Evolutionary conservation across 2,329 filamentous ascomycete genomes (phyloP), one percentile per base, ranked within the genome.

Genomic region (Tothia fuscella): DNA sequence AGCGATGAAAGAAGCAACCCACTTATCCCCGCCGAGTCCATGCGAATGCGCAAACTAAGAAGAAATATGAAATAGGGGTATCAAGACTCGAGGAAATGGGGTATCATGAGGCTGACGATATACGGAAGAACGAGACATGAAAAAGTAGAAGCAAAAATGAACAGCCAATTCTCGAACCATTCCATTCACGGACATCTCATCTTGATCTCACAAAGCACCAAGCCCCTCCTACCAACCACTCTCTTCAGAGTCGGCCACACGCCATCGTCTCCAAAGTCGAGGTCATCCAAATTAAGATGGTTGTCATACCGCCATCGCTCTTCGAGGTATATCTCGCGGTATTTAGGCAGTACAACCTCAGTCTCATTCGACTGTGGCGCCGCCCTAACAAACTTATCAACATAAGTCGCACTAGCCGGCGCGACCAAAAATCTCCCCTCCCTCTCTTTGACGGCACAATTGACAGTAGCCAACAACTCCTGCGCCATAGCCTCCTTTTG

Each of bases 181-280:
- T n/a, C n/a, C 26, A 10, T 29, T 40, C 30, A 29, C 12, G 21
- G 14, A 41, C 65, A 67, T 36, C 58, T 55, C 36, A 56, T 57
- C 29, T 52, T 56, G 10, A 62, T 63, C 32, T 59, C 55, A 61
- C 63, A 70, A 5, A 69, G 54, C 2, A 59, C 61, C 26, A 70
- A 49, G 1, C 67, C 67, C 44, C 67, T 55, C 42, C 64, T 56
- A 3, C 65, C 66, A 1, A 85, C 61, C 3, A 87, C 80, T 49
- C 82, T 66, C 26, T 67, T 63, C 34, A 89, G 58, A 6, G 83
- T 88, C 46, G 72, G 67, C 78, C 76, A 80, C 38, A 88, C 66
- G 5, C 83, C 83, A 51, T 88, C 82, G 46, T 82, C 78, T 2
- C 66, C 80, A 65, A 84, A 86, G 54, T 88, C 82, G 55, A 89